Percentiles rank a stretch among this genome's conserved stretches.
These are phyloP conservation scores for Tulasnella calospora DNA, from an alignment of 768 basidiomycete genomes.

Conservation along the genomic window DNA sequence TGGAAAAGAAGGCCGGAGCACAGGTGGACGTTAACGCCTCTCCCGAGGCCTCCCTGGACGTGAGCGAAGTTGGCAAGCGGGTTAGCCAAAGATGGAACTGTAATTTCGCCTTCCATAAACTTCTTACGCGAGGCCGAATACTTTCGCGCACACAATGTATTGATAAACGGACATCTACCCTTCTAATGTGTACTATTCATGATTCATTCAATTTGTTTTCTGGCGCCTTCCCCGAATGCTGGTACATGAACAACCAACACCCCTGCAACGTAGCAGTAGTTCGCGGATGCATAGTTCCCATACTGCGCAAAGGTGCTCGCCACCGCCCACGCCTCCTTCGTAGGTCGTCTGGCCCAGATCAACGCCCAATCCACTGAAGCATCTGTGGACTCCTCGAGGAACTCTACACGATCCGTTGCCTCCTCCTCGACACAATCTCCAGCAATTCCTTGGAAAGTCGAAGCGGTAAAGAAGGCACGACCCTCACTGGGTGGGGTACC, in stretches of 20 bases:
- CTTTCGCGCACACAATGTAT: background rate
- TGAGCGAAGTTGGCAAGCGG: constrained; percentile 18
- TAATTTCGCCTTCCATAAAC: background rate
- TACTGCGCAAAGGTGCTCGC: background rate
- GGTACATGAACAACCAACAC: constrained; percentile 4
- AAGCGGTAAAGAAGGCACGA: background rate
- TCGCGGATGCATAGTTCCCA: background rate
- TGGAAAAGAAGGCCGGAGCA: constrained; percentile 44
- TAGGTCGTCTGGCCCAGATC: constrained; percentile 5
- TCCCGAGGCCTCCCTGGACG: constrained; percentile 8
- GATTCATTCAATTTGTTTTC: background rate
- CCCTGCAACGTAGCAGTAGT: background rate
- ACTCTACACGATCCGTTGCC: background rate
- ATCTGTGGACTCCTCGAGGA: background rate
- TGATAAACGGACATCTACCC: background rate
- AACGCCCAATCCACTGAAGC: constrained; percentile 5
- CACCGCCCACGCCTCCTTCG: background rate
- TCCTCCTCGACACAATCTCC: background rate
- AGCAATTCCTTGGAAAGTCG: background rate
- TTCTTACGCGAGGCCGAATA: background rate
- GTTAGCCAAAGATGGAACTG: background rate
- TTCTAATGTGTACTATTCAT: background rate
- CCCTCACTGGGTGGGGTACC: too few relatives aligned
- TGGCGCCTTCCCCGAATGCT: background rate
- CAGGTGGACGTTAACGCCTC: constrained; percentile 20